Evolutionary conservation across 2,329 filamentous ascomycete genomes (phyloP), one percentile per base, ranked within the genome.

Genomic region (Hypocrella siamensis): DNA sequence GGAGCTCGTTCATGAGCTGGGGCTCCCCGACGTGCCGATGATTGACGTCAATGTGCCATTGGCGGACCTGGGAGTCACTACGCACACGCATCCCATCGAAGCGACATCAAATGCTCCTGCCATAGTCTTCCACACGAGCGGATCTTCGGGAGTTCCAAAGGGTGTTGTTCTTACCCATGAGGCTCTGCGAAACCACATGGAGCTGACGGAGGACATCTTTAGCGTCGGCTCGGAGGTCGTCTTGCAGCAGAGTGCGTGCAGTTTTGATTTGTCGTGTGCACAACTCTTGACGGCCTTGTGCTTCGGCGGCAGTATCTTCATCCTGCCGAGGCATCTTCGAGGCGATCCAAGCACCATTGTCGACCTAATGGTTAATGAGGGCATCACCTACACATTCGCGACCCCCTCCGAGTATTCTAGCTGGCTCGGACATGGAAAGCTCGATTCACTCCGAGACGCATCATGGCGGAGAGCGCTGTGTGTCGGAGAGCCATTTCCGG

Each of bases 351-450:
- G 41, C 0, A 46, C 41, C 4, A 42, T 66, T 4, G 38, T 48
- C 1, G 37, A 51, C 1, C 30, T 61, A 11, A 58, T 67, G 5
- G 27, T 25, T 0, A 12, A 44, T 1, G 37, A 58, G 6, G 30
- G 38, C 2, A 45, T 67, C 19, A 58, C 52, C 0, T 46, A 46
- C 24, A 63, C 57, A 0, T 40, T 38, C 3, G 50, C 47, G 2
- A 60, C 54, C 1, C 59, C 61, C 0, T 56, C 62, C 0, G 60
- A 66, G 37, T 58, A 57, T 31, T 26, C 37, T 4, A 40, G 28
- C 19, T 54, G 47, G 53, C 28, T 54, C 3, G 39, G 36, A 3
- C 40, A 44, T n/a, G n/a, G n/a, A n/a, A n/a, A n/a, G n/a, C n/a
- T n/a, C n/a, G n/a, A n/a, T n/a, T n/a, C n/a, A n/a, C n/a, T n/a